Percentiles rank a stretch among this genome's conserved stretches.
Conservation (phyloP, 2,329 filamentous ascomycete genomes). For the Colletotrichum sp. region DNA sequence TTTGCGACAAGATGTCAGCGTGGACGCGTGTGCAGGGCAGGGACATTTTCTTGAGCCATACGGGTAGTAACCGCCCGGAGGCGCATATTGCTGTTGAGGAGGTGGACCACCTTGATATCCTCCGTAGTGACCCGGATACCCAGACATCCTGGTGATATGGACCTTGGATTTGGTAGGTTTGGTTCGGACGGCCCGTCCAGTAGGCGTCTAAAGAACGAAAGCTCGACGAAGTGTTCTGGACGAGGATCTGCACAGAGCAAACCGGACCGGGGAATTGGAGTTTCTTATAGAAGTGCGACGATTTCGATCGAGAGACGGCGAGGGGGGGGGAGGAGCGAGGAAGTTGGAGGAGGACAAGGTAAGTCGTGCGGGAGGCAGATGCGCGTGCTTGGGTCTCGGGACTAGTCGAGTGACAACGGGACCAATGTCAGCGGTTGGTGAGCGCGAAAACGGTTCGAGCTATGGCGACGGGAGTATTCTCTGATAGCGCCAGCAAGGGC, state of each 20-base stretch:
- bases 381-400: slow-evolving; percentile 14
- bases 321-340: slow-evolving; percentile 1
- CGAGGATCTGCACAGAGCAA: not conserved
- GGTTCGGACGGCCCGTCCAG: not conserved
- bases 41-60: slow-evolving; percentile 39
- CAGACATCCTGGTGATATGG: slow-evolving; percentile 56
- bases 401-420: slow-evolving; percentile 7
- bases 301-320: not conserved
- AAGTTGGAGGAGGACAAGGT: not conserved
- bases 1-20: slow-evolving; percentile 27
- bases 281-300: slow-evolving; percentile 4
- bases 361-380: not conserved
- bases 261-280: not conserved
- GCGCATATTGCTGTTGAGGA: slow-evolving; percentile 39
- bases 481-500: not conserved
- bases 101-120: slow-evolving; percentile 42
- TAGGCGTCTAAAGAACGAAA: not conserved
- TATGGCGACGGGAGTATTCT: not conserved
- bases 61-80: slow-evolving; percentile 55
- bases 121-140: slow-evolving; percentile 61
- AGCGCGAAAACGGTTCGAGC: not conserved
- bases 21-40: slow-evolving; percentile 23
- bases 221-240: not conserved
- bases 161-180: not conserved
- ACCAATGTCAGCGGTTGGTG: slow-evolving; percentile 3